phyloP scores from a whole-genome alignment of 225 moss, liverwort and hornwort species.

The Polytrichum commune region DNA sequence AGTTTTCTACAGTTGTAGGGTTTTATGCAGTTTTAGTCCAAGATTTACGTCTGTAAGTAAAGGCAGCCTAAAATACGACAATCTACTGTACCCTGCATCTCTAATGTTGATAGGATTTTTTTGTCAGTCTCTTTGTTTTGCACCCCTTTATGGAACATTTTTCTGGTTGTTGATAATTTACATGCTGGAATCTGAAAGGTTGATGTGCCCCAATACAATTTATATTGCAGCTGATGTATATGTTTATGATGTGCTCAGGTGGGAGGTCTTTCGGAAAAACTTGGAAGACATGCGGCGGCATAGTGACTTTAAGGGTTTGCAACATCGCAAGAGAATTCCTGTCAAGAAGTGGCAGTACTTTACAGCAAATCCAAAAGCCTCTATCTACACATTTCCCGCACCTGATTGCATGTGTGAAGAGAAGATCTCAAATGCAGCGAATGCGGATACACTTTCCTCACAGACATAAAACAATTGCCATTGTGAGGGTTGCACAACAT shows the following conservation, averaged over 20 bases:
- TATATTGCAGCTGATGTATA: too few relatives aligned
- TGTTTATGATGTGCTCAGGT: constrained; percentile 20
- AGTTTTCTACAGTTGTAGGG: too few relatives aligned
- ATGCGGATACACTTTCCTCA: constrained; percentile 5
- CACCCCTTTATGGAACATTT: too few relatives aligned
- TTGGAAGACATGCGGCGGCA: constrained; percentile 57
- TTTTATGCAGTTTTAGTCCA: too few relatives aligned
- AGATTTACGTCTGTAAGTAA: too few relatives aligned
- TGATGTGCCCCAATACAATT: too few relatives aligned
- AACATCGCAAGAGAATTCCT: constrained; percentile 34
- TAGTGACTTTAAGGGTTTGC: constrained; percentile 56
- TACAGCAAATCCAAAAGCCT: constrained; percentile 48
- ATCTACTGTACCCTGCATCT: too few relatives aligned
- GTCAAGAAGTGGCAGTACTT: constrained; percentile 25
- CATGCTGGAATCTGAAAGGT: too few relatives aligned
- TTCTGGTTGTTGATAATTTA: too few relatives aligned
- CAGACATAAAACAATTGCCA: not conserved
- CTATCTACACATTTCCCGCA: constrained; percentile 57
- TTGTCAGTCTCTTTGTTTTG: too few relatives aligned
- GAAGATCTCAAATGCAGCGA: constrained; percentile 4
- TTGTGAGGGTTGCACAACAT: not conserved
- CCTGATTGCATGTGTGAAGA: constrained; percentile 67
- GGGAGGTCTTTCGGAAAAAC: constrained; percentile 38
- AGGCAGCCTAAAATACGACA: too few relatives aligned
- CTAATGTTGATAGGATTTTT: too few relatives aligned